Conservation (phyloP, 371 early-diverging fungal genomes). For the Syncephalastrum monosporum region DNA sequence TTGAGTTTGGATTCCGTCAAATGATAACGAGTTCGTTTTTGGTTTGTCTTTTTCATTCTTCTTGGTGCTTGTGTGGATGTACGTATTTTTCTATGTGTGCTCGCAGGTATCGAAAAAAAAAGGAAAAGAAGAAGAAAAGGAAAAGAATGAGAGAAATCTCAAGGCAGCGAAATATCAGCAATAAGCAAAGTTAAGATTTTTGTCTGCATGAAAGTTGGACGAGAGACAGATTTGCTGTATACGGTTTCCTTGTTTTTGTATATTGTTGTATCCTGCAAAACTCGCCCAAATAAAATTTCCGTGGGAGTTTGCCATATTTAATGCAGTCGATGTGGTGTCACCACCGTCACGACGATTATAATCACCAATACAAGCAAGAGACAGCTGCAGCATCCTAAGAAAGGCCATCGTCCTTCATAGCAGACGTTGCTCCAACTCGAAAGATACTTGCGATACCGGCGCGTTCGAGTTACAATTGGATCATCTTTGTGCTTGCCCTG, state of each 20-base stretch:
- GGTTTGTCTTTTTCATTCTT: background rate
- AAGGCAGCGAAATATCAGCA: background rate
- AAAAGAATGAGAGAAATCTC: slow-evolving; percentile 1
- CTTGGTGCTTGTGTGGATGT: background rate
- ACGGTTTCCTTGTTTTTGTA: background rate
- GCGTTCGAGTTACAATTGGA: no score
- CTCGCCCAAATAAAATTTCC: background rate
- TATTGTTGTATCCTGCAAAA: background rate
- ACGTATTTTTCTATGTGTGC: slow-evolving; percentile 5
- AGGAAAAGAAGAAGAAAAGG: slow-evolving; percentile 2
- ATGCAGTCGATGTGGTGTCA: no score
- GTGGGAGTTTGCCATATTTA: background rate
- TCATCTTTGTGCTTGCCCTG: no score
- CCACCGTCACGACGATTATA: slow-evolving; percentile 2
- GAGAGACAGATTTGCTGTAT: slow-evolving; percentile 1
- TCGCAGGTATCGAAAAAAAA: background rate
- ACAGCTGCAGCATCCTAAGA: slow-evolving; percentile 12
- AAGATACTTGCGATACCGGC: background rate
- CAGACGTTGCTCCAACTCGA: slow-evolving; percentile 9
- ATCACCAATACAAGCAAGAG: slow-evolving; percentile 1
- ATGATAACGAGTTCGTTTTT: background rate
- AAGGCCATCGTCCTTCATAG: slow-evolving; percentile 10
- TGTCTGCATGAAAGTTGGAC: background rate
- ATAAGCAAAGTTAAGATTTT: slow-evolving; percentile 3
- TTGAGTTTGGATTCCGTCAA: slow-evolving; percentile 66